Percentiles rank a stretch among this genome's conserved stretches.
phyloP scores from a whole-genome alignment of 2,329 filamentous ascomycete genomes.

The Sclerotinia sclerotiorum region DNA sequence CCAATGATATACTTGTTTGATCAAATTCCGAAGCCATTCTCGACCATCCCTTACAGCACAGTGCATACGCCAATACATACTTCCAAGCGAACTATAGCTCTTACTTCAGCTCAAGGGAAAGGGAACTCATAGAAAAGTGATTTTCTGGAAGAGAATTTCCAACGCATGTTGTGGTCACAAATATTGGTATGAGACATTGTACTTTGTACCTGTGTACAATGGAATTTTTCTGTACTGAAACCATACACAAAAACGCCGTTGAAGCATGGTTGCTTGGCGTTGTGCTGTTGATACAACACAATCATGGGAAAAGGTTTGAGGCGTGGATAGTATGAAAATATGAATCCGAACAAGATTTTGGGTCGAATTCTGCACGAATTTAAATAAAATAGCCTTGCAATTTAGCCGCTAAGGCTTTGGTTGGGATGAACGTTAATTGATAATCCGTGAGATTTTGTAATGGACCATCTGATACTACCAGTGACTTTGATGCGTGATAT shows the following conservation, averaged over 20 bases:
- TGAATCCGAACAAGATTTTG: slow-evolving; percentile 5
- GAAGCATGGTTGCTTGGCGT: background rate
- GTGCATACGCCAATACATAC: background rate
- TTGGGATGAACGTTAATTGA: slow-evolving; percentile 1
- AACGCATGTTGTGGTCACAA: background rate
- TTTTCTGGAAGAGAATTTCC: background rate
- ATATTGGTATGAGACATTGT: background rate
- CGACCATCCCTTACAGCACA: background rate
- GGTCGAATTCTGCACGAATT: background rate
- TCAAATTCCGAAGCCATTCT: background rate
- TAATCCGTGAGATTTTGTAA: background rate
- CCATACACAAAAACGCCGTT: slow-evolving; percentile 6
- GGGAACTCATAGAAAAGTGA: background rate
- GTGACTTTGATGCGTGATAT: background rate
- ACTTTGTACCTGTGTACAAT: slow-evolving; percentile 3
- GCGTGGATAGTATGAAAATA: background rate
- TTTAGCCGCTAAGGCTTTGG: background rate
- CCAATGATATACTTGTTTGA: background rate
- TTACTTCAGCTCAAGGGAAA: background rate
- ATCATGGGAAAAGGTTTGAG: background rate
- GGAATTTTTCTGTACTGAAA: background rate
- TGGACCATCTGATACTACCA: slow-evolving; percentile 1
- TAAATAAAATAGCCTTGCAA: slow-evolving; percentile 9
- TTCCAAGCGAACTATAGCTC: background rate
- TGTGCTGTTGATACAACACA: background rate